Conservation (phyloP, 805 yeast genomes). For the Candida dendrica region DNA sequence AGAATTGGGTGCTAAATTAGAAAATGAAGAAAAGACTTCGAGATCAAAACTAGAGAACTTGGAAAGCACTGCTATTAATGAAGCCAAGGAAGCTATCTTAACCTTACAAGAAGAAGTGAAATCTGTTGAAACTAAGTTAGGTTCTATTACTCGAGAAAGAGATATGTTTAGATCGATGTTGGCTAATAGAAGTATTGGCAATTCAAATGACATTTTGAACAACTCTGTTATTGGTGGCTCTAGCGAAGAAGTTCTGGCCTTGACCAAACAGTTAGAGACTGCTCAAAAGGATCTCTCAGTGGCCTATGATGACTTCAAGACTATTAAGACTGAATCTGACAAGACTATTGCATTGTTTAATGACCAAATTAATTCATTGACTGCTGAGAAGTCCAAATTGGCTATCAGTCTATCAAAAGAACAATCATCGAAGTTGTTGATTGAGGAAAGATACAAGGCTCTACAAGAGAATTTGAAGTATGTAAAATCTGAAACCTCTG, state of each 20-base stretch:
- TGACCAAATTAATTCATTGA: constrained; percentile 32
- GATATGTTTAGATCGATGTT: constrained; percentile 48
- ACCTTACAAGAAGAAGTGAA: constrained; percentile 54
- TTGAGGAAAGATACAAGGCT: constrained; percentile 42
- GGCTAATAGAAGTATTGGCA: constrained; percentile 15
- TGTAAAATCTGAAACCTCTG: constrained; percentile 37
- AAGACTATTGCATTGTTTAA: constrained; percentile 43
- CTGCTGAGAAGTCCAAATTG: constrained; percentile 37
- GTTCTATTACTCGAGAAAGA: constrained; percentile 54
- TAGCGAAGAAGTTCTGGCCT: constrained; percentile 4
- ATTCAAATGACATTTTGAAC: constrained; percentile 9
- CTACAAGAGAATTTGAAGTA: constrained; percentile 32
- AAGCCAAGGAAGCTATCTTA: constrained; percentile 63
- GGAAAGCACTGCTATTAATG: constrained; percentile 45
- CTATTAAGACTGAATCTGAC: constrained; percentile 30
- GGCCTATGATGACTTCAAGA: constrained; percentile 15
- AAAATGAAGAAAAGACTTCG: constrained; percentile 42
- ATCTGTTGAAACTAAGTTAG: constrained; percentile 42
- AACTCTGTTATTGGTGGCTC: constrained; percentile 7
- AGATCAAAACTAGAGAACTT: constrained; percentile 28
- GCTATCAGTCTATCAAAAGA: constrained; percentile 45
- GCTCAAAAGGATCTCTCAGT: constrained; percentile 9
- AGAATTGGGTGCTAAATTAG: constrained; percentile 64
- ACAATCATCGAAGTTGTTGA: constrained; percentile 44
- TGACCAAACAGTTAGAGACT: constrained; percentile 11